phyloP scores from a whole-genome alignment of 164 flowering plant genomes.

The Vitis riparia region DNA sequence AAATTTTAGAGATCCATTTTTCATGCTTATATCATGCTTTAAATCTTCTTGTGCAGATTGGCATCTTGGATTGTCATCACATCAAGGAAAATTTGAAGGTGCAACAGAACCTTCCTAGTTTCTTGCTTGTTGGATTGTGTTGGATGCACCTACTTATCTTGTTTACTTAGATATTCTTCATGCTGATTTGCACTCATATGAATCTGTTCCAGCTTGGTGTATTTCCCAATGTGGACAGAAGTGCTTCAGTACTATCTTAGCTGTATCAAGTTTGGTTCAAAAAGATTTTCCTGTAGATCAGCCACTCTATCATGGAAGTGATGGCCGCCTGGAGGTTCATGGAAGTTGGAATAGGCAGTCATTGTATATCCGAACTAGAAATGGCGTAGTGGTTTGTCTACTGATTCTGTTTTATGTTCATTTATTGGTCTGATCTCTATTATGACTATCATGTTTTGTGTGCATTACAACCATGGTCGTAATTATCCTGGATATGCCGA shows the following conservation, averaged over 20 bases:
- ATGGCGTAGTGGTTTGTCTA: conserved; percentile 56
- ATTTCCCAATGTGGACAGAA: conserved; percentile 42
- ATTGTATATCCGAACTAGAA: conserved; percentile 48
- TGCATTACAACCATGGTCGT: not conserved
- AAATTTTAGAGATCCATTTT: not conserved
- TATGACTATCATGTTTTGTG: not conserved
- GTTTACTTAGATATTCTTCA: conserved; percentile 50
- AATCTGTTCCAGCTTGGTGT: conserved; percentile 35
- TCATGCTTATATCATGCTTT: conserved; percentile 4
- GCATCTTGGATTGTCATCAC: conserved; percentile 19
- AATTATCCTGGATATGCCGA: no score
- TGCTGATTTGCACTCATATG: conserved; percentile 37
- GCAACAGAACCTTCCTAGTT: conserved; percentile 14
- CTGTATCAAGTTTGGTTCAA: conserved; percentile 41
- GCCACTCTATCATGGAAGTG: conserved; percentile 37
- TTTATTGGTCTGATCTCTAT: not conserved
- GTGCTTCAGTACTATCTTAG: conserved; percentile 49
- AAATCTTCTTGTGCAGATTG: conserved; percentile 34
- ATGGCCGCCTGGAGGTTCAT: conserved; percentile 43
- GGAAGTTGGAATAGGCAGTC: conserved; percentile 46
- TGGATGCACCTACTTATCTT: conserved; percentile 51
- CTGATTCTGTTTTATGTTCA: not conserved
- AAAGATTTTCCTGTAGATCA: conserved; percentile 38
- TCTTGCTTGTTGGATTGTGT: conserved; percentile 5
- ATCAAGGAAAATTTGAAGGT: conserved; percentile 15